Conservation (phyloP, 2,329 filamentous ascomycete species). For the Fusarium equiseti region DNA sequence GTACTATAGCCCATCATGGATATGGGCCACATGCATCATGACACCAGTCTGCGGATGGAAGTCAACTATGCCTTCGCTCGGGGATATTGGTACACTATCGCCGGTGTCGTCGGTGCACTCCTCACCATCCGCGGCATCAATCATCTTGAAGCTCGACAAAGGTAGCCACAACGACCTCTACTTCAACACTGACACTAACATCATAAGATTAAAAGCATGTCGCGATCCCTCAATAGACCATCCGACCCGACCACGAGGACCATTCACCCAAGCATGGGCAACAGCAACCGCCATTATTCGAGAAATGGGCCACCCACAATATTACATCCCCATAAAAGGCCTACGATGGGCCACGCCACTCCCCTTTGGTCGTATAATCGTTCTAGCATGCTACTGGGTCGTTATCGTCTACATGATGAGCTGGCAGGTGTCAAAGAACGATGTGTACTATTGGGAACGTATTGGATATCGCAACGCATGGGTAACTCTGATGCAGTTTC, state of each 20-base stretch:
- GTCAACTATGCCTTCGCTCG: conserved; percentile 65
- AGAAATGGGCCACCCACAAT: conserved; percentile 68
- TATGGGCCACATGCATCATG: conserved; percentile 48
- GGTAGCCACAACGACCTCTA: conserved; percentile 49
- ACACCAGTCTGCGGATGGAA: conserved; percentile 53
- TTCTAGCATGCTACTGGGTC: conserved; percentile 69
- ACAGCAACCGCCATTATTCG: conserved; percentile 69
- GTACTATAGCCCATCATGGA: conserved; percentile 49
- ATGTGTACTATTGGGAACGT: conserved; percentile 71
- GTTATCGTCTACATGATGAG: conserved; percentile 70
- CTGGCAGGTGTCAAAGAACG: conserved; percentile 60
- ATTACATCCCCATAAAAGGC: conserved; percentile 60
- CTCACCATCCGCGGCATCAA: conserved; percentile 59
- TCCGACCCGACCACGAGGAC: conserved; percentile 65
- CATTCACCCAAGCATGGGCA: conserved; percentile 65
- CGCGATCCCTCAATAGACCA: conserved; percentile 58
- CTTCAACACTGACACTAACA: neutral
- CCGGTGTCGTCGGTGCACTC: conserved; percentile 60
- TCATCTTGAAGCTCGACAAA: conserved; percentile 55
- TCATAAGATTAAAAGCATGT: conserved; percentile 60
- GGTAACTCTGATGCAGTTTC: conserved; percentile 73
- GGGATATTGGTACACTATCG: conserved; percentile 71
- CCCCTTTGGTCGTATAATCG: conserved; percentile 66
- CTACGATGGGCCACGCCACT: conserved; percentile 70
- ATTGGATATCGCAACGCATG: conserved; percentile 77